Percentiles rank a stretch among this genome's conserved stretches.
Evolutionary conservation across 768 basidiomycete genomes (phyloP).

Genomic region (Russula brevipes): DNA sequence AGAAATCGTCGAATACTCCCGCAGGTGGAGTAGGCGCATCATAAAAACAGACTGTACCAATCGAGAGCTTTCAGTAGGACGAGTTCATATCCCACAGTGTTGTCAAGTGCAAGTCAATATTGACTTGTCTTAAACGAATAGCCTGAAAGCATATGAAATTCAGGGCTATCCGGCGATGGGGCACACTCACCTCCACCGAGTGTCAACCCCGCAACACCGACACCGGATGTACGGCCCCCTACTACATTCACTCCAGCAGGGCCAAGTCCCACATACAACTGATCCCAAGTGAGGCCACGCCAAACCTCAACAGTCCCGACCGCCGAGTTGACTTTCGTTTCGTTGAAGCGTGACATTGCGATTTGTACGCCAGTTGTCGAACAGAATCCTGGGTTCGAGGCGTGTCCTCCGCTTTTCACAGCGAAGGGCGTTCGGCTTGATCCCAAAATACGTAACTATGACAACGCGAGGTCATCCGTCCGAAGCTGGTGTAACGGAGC

Average conservation of each 20-base stretch:
- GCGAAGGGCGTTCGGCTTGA: too few species aligned
- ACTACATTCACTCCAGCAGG: slow-evolving; percentile 23
- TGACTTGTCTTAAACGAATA: slow-evolving; percentile 33
- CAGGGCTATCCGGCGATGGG: neutral
- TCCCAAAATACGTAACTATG: neutral
- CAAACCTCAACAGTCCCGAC: slow-evolving; percentile 17
- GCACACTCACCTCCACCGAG: too few species aligned
- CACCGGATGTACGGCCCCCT: slow-evolving; percentile 17
- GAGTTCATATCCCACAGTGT: slow-evolving; percentile 30
- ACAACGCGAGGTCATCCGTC: neutral
- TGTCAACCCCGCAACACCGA: too few species aligned
- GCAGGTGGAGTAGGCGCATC: slow-evolving; percentile 17
- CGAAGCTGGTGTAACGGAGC: neutral
- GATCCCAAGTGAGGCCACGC: slow-evolving; percentile 28
- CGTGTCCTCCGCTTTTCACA: too few species aligned
- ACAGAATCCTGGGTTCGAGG: too few species aligned
- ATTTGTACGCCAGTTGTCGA: too few species aligned
- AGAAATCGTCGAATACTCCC: slow-evolving; percentile 23
- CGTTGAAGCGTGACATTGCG: too few species aligned
- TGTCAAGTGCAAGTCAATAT: slow-evolving; percentile 34
- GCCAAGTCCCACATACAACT: slow-evolving; percentile 22
- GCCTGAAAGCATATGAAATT: slow-evolving; percentile 20
- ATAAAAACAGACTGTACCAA: slow-evolving; percentile 11
- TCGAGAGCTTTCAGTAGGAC: slow-evolving; percentile 27
- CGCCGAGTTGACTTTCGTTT: neutral